These are phyloP conservation scores for Podaxis pistillaris DNA, from an alignment of 768 basidiomycete species.

Conservation along the genomic window DNA sequence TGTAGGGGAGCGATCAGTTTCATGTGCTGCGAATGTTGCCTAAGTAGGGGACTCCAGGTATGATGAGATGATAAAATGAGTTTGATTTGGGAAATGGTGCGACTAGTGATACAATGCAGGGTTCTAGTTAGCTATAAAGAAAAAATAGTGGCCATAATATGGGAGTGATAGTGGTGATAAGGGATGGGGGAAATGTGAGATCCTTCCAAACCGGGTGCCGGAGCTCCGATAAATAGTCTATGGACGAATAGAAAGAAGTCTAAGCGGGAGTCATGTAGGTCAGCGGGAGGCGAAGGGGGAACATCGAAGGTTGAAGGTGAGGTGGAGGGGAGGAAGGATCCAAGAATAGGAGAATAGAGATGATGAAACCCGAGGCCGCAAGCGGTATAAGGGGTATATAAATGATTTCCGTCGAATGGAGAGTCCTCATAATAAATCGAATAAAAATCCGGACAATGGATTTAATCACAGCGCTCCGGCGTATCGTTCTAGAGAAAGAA, in stretches of 20 bases:
- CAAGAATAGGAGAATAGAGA: conserved; percentile 12
- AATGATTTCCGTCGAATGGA: not conserved
- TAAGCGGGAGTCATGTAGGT: not conserved
- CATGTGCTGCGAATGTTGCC: too few relatives aligned
- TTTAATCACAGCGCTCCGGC: conserved; percentile 48
- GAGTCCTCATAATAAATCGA: not conserved
- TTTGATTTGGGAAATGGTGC: not conserved
- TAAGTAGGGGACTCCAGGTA: not conserved
- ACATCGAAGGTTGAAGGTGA: not conserved
- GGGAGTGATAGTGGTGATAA: not conserved
- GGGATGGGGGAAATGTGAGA: not conserved
- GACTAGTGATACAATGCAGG: conserved; percentile 12
- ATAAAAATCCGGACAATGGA: not conserved
- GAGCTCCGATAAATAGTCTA: conserved; percentile 10
- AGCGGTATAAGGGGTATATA: conserved; percentile 7
- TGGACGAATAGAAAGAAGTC: not conserved
- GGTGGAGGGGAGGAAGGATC: not conserved
- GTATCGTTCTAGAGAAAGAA: conserved; percentile 42
- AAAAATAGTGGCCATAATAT: conserved; percentile 1
- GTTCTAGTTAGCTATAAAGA: conserved; percentile 6
- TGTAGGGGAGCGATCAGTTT: not conserved
- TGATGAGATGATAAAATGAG: not conserved
- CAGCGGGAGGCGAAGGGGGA: not conserved
- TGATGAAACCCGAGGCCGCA: not conserved
- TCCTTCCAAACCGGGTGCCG: conserved; percentile 9